These are phyloP conservation scores for Tylopilus balloui DNA, from an alignment of 768 basidiomycete species.

Conservation along the genomic window DNA sequence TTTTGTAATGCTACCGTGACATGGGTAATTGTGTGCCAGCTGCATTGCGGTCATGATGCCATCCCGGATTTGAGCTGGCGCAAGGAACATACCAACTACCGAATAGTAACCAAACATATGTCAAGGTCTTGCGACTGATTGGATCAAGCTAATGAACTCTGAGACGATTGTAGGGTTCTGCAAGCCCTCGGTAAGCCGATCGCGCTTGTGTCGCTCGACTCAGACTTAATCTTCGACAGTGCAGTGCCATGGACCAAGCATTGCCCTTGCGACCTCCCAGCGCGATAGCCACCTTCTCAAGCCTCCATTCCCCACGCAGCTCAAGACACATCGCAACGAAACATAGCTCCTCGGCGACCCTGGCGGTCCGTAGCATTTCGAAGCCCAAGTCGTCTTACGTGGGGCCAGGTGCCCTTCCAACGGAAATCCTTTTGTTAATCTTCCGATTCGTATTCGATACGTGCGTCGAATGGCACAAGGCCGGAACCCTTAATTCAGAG, in stretches of 20 bases:
- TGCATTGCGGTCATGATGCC: too few species aligned
- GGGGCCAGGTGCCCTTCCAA: not conserved
- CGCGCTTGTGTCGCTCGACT: not conserved
- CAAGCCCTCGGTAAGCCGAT: not conserved
- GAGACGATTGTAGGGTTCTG: not conserved
- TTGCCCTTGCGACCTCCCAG: not conserved
- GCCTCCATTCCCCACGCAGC: not conserved
- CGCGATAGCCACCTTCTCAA: not conserved
- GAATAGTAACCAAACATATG: too few species aligned
- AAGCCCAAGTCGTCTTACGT: not conserved
- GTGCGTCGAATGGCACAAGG: not conserved
- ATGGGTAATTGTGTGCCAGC: too few species aligned
- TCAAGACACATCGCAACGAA: not conserved
- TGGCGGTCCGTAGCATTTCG: too few species aligned
- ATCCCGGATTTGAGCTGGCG: too few species aligned
- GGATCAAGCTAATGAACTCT: too few species aligned
- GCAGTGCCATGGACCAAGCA: not conserved
- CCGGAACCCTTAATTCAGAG: not conserved
- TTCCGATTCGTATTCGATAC: conserved; percentile 4
- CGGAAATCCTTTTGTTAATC: conserved; percentile 5
- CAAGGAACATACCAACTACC: too few species aligned
- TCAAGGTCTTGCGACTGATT: too few species aligned
- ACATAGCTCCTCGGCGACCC: not conserved
- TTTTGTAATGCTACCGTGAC: too few species aligned
- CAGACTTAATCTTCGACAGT: too few species aligned